Conservation (phyloP, 257 asterid genomes). For the Capsicum chinense region DNA sequence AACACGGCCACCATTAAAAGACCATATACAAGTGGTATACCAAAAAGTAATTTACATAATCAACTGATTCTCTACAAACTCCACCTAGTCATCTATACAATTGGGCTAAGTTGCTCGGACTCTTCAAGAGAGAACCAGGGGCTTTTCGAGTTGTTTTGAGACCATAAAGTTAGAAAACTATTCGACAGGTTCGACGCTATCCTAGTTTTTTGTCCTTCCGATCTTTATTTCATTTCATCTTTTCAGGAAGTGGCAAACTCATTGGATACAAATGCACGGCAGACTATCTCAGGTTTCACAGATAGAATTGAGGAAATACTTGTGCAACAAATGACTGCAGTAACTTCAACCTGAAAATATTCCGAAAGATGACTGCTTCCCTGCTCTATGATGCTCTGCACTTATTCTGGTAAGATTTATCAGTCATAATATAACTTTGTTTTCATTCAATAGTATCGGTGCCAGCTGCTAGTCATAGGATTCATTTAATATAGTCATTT, state of each 20-base stretch:
- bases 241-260: slow-evolving; percentile 70
- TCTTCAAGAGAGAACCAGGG: too few species aligned
- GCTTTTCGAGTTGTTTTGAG: too few species aligned
- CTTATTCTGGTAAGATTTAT: slow-evolving; percentile 6
- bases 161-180: too few species aligned
- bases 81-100: too few species aligned
- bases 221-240: not conserved
- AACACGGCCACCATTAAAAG: too few species aligned
- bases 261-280: slow-evolving; percentile 46
- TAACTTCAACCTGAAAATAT: slow-evolving; percentile 20
- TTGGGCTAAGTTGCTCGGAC: too few species aligned
- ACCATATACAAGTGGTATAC: too few species aligned
- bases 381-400: not conserved
- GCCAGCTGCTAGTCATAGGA: not conserved
- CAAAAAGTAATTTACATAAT: too few species aligned
- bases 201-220: not conserved
- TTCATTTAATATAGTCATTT: not conserved
- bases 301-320: slow-evolving; percentile 70
- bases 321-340: slow-evolving; percentile 58
- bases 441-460: not conserved
- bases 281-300: slow-evolving; percentile 55
- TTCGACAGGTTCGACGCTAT: not conserved
- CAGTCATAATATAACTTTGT: not conserved
- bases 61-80: too few species aligned
- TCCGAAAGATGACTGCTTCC: not conserved